Base-by-base conservation (phyloP, 1,284 basidiomycete species). In the Malassezia nana region DNA sequence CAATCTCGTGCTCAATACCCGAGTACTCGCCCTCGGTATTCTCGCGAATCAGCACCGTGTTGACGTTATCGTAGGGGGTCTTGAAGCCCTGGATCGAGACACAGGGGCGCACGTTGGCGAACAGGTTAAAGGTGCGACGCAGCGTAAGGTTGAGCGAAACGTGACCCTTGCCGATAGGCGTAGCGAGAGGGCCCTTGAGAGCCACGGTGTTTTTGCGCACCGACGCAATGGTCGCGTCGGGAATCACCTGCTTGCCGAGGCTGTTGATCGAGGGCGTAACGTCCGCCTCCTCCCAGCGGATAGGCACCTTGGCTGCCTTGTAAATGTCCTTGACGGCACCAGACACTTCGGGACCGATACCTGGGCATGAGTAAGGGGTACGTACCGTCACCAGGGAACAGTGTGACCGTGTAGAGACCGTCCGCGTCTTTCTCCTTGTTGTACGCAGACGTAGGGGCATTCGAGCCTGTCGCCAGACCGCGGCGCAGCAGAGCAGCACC, bases 1-100 rank as follows among this genome's bases (percentile, higher is more conserved):
- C 85, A 58, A 87, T 84, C 82, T 95, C 90, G 77, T 96, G 92
- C 78, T 96, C 92, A 68, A 96, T 95, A 64, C 92, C 92, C 62
- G 91, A 96, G 79, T 98, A 99, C 78, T 99, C 94, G 72, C 94
- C 94, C 78, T 99, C 94, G 26, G 94, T 99, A 78, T 99, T 99
- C 79, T 99, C 94, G 73, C 94, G 88, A 76, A 99, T 98, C 64
- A 99, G 80, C 48, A 95, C 92, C 24, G 88, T 92, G 80, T 99
- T 87, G 65, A 99, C 94, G 73, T 96, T 85, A 75, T 96, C 91
- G 75, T 99, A 96, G 7, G 91, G 86, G 0, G 94, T 99, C 80
- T 94, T 94, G 81, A 85, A 96, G 41, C 94, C 94, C 76, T 88
- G 79, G 77, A 99, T 89, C 43, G 92, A 96, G 46, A 84, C 83